Evolutionary conservation across 1,284 basidiomycete species (phyloP).

Genomic region (Leccinum griseonigrum): DNA sequence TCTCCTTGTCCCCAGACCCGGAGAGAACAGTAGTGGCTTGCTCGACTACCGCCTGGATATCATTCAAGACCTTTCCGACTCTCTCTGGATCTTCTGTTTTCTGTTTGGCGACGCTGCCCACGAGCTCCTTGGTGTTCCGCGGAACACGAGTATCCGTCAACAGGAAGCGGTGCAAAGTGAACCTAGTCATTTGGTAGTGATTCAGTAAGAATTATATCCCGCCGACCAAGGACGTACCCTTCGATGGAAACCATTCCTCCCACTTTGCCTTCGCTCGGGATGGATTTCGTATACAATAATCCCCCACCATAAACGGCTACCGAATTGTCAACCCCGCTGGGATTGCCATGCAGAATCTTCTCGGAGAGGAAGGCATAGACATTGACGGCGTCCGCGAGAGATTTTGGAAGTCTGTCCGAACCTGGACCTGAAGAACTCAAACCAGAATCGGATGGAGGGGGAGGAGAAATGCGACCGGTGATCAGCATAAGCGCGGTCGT

Average conservation of each 20-base stretch:
- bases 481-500: conserved; percentile 81
- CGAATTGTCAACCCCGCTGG: conserved; percentile 97
- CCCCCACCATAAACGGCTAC: conserved; percentile 94
- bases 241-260: conserved; percentile 83
- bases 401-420: conserved; percentile 35
- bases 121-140: conserved; percentile 92
- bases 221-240: conserved; percentile 54
- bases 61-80: conserved; percentile 69
- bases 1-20: conserved; percentile 37
- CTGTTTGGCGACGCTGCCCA: conserved; percentile 81
- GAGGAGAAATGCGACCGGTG: conserved; percentile 56
- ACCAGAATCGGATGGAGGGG: conserved; percentile 32
- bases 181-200: conserved; percentile 36
- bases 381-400: conserved; percentile 79
- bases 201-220: conserved; percentile 22
- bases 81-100: conserved; percentile 77
- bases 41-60: conserved; percentile 82
- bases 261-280: conserved; percentile 63
- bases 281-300: conserved; percentile 81
- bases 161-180: conserved; percentile 75
- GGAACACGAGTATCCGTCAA: conserved; percentile 92
- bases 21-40: conserved; percentile 76
- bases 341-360: conserved; percentile 97
- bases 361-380: conserved; percentile 94
- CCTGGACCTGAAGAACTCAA: conserved; percentile 15